phyloP scores from a whole-genome alignment of 2,329 filamentous ascomycete genomes.

The Arthroderma sp. region DNA sequence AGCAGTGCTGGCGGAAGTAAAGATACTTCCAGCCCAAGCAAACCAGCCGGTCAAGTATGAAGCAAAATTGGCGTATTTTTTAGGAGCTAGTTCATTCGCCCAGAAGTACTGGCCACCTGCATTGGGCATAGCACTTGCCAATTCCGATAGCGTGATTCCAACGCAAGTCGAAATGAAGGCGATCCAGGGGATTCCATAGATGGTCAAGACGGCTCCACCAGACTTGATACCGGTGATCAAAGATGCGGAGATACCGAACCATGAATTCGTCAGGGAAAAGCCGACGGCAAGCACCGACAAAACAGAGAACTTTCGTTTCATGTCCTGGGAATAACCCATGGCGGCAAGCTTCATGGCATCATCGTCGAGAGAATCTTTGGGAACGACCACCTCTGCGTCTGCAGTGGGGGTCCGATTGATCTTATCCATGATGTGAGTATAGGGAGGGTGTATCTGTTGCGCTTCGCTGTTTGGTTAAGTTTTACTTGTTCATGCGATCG shows the following conservation, averaged over 20 bases:
- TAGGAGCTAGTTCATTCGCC: slow-evolving; percentile 36
- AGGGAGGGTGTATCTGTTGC: not conserved
- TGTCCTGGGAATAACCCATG: slow-evolving; percentile 38
- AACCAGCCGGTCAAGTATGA: slow-evolving; percentile 40
- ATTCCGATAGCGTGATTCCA: slow-evolving; percentile 33
- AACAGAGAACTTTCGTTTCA: slow-evolving; percentile 37
- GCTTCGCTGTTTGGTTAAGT: not conserved
- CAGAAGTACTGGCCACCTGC: slow-evolving; percentile 42
- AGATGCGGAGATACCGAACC: slow-evolving; percentile 39
- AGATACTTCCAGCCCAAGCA: slow-evolving; percentile 42
- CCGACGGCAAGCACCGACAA: slow-evolving; percentile 38
- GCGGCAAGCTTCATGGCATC: slow-evolving; percentile 34
- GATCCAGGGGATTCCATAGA: slow-evolving; percentile 38
- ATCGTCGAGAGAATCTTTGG: slow-evolving; percentile 13
- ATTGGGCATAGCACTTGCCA: slow-evolving; percentile 38
- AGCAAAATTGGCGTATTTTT: slow-evolving; percentile 31
- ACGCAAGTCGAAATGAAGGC: slow-evolving; percentile 34
- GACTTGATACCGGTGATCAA: slow-evolving; percentile 39
- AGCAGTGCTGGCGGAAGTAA: slow-evolving; percentile 41
- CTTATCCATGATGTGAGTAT: not conserved
- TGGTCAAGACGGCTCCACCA: slow-evolving; percentile 36
- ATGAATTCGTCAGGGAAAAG: slow-evolving; percentile 40
- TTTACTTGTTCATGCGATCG: slow-evolving; percentile 1
- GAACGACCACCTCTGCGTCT: no score
- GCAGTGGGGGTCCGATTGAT: not conserved